These are phyloP conservation scores for Colletotrichum lupini DNA, from an alignment of 2,329 filamentous ascomycete genomes.

Conservation along the genomic window DNA sequence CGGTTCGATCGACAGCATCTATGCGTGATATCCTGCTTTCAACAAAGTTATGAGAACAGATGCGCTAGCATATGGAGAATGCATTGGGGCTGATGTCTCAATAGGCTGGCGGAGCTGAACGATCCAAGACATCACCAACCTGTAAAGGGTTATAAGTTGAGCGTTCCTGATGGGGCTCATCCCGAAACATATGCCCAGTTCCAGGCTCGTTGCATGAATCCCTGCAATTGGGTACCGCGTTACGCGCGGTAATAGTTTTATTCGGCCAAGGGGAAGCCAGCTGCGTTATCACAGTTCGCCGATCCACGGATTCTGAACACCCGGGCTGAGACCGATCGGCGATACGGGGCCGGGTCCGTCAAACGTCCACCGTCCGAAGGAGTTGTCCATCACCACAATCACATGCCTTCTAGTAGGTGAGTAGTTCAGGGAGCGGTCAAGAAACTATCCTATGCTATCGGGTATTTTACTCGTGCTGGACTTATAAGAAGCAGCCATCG, in stretches of 20 bases:
- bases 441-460: not conserved
- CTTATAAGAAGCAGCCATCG: not conserved
- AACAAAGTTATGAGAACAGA: not conserved
- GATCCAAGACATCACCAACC: not conserved
- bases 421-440: fast-evolving
- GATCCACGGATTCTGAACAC: not conserved
- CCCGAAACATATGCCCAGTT: not conserved
- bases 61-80: not conserved
- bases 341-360: not conserved
- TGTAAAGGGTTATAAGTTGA: not conserved
- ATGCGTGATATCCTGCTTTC: not conserved
- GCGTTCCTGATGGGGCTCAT: not conserved
- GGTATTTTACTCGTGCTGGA: fast-evolving
- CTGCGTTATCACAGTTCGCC: not conserved
- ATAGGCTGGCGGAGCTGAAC: not conserved
- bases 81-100: not conserved
- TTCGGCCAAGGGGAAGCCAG: not conserved
- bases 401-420: not conserved
- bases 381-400: not conserved
- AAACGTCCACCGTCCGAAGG: not conserved
- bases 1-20: not conserved
- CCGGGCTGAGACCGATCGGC: not conserved
- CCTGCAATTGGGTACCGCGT: not conserved
- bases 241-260: not conserved
- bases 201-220: too few relatives aligned